Percentiles rank a stretch among this genome's conserved stretches.
Conservation (phyloP, 495 filamentous ascomycete species). For the Tuber umbilicatum region DNA sequence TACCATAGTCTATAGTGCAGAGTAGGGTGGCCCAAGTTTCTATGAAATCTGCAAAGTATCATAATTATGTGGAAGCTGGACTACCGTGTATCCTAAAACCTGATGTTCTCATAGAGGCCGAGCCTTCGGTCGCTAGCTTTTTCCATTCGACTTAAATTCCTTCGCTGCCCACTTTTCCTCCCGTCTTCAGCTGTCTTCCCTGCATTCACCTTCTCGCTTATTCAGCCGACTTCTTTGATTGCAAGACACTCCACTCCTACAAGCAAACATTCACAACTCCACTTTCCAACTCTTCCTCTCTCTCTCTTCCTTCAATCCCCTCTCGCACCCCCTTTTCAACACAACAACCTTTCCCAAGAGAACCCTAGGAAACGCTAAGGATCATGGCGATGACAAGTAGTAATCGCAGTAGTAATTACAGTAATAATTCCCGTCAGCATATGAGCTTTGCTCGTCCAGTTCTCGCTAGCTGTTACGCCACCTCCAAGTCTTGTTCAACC, state of each 20-base stretch:
- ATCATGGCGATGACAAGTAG: constrained; percentile 43
- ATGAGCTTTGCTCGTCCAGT: constrained; percentile 43
- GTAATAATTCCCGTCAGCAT: constrained; percentile 28
- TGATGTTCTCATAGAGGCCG: neutral
- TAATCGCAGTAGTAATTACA: constrained; percentile 41
- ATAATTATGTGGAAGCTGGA: neutral
- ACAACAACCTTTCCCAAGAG: constrained; percentile 11
- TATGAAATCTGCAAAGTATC: neutral
- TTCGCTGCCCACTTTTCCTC: neutral
- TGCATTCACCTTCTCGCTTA: neutral
- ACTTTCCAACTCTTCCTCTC: neutral
- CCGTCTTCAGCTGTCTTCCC: neutral
- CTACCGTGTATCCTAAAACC: neutral
- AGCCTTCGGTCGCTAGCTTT: neutral
- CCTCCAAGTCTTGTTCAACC: constrained; percentile 49
- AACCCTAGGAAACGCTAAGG: constrained; percentile 26
- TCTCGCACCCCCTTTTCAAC: constrained; percentile 15
- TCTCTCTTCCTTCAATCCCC: constrained; percentile 14
- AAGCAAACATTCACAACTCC: constrained; percentile 7
- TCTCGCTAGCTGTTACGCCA: constrained; percentile 78
- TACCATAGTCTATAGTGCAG: too few species aligned
- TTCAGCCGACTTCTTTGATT: neutral
- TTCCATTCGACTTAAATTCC: neutral
- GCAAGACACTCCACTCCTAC: neutral
- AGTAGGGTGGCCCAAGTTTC: neutral